Base-by-base conservation (phyloP, 202 grass and related monocot species). In the Elaeis oleifera region DNA sequence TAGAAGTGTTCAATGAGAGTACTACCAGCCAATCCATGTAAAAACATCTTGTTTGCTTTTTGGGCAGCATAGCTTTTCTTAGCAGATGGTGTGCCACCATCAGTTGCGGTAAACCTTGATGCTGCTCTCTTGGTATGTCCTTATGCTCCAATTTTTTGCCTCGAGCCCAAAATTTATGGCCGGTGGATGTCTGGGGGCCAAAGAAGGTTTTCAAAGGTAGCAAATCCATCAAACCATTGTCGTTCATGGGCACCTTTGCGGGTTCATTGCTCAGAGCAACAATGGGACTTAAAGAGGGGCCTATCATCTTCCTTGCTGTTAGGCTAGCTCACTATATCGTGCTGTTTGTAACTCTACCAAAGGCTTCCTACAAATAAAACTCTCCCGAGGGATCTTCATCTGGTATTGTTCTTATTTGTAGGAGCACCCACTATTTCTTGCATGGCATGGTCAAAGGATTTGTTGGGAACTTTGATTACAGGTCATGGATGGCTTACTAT, bases 41-140 rank as follows among this genome's bases (percentile, higher is more conserved):
- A 24, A 48, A 81, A 81, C 60, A 75, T 81, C 78, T 81, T 81
- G 53, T 81, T 81, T 72, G 60, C 60, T 15, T 65, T 72, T 64
- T 50, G 53, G 53, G 70, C 16, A 61, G 22, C 5, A 4, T 65
- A 39, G 59, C 65, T 18, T 18, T 44, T 16, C 72, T 68, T 59
- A 29, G 23, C 0, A 16, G 11, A 11, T 24, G 57, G 25, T 6
- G 3, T 29, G 5, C 57, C 25, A n/a, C 57, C 23, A 59, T 29
- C 57, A 16, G 24, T 59, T 20, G 57, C 57, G 31, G 25, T 59
- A 16, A 36, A 36, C 32, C 23, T 59, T 20, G 20, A 59, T 29
- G 21, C 16, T 29, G 25, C 57, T n/a, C 25, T 71, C 8, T 71
- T 71, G 76, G 76, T 78, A 66, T 69, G 0, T 18, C 16, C 68